These are phyloP conservation scores for Plenodomus tracheiphilus DNA, from an alignment of 2,329 filamentous ascomycete genomes.

Conservation along the genomic window DNA sequence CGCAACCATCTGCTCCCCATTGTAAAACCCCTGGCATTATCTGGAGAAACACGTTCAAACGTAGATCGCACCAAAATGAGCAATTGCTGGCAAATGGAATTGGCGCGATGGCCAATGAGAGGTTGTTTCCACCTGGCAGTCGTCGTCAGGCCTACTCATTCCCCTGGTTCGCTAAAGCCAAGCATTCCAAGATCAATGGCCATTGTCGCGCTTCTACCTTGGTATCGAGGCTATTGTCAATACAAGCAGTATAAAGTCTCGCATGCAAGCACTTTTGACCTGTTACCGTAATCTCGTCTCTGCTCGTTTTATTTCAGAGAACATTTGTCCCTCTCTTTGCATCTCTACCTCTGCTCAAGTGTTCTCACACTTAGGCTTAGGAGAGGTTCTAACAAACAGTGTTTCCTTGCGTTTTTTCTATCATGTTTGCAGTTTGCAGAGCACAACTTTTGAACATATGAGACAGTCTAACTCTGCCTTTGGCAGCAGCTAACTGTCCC, in stretches of 20 bases:
- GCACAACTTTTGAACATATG: not conserved
- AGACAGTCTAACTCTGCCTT: not conserved
- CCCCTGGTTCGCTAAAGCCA: no score
- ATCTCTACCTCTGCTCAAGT: not conserved
- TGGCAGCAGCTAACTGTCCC: not conserved
- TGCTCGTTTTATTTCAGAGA: not conserved
- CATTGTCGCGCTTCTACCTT: not conserved
- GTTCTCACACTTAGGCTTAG: not conserved
- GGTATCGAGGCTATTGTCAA: not conserved
- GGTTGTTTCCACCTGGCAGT: no score
- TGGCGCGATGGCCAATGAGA: no score
- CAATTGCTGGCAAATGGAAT: no score
- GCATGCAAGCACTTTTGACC: not conserved
- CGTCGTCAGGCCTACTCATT: no score
- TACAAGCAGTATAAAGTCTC: not conserved
- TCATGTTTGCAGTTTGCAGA: not conserved
- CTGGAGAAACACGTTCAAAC: no score
- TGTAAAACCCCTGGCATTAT: no score
- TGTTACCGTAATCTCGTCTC: not conserved
- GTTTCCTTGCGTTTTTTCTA: not conserved
- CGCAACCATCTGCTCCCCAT: no score
- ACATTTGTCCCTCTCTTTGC: not conserved
- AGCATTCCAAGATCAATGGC: not conserved
- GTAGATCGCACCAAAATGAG: no score
- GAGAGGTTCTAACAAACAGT: not conserved